Conservation (phyloP, 805 yeast species). For the Yamadazyma olivae region DNA sequence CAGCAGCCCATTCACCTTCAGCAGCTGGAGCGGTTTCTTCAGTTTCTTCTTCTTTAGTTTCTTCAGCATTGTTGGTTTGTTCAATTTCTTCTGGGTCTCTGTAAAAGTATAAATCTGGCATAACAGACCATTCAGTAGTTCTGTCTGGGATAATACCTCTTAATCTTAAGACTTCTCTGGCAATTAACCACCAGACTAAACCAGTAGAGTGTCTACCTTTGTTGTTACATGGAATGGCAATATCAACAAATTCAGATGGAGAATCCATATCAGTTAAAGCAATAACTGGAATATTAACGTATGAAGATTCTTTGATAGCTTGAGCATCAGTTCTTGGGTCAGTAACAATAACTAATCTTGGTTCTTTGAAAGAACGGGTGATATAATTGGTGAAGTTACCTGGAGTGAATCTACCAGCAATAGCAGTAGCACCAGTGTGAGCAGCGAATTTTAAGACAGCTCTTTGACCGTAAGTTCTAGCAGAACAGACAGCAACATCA, state of each 20-base stretch:
- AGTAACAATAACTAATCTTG: slow-evolving; percentile 98
- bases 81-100: slow-evolving; percentile 99
- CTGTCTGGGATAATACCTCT: slow-evolving; percentile 97
- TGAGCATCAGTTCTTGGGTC: slow-evolving; percentile 99
- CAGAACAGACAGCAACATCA: slow-evolving; percentile 97
- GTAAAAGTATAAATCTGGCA: slow-evolving; percentile 99
- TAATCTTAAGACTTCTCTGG: slow-evolving; percentile 99
- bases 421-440: slow-evolving; percentile 99
- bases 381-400: slow-evolving; percentile 99
- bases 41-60: slow-evolving; percentile 49
- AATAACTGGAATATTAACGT: slow-evolving; percentile 99
- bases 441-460: slow-evolving; percentile 99
- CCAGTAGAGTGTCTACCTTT: slow-evolving; percentile 99
- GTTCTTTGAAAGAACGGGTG: slow-evolving; percentile 99
- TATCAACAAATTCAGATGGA: slow-evolving; percentile 98
- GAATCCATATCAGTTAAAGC: slow-evolving; percentile 99
- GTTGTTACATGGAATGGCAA: slow-evolving; percentile 99
- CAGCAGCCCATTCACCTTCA: slow-evolving; percentile 53
- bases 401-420: slow-evolving; percentile 99
- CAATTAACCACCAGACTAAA: slow-evolving; percentile 98
- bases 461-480: slow-evolving; percentile 99
- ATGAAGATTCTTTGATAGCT: slow-evolving; percentile 99
- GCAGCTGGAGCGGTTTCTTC: slow-evolving; percentile 59
- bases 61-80: slow-evolving; percentile 61
- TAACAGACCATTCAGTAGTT: slow-evolving; percentile 95